A percentile compares a stretch with the other conserved stretches of the same genome.
These are phyloP conservation scores for Chaetomiaceae sp. DNA, from an alignment of 2,329 filamentous ascomycete species.

Conservation along the genomic window DNA sequence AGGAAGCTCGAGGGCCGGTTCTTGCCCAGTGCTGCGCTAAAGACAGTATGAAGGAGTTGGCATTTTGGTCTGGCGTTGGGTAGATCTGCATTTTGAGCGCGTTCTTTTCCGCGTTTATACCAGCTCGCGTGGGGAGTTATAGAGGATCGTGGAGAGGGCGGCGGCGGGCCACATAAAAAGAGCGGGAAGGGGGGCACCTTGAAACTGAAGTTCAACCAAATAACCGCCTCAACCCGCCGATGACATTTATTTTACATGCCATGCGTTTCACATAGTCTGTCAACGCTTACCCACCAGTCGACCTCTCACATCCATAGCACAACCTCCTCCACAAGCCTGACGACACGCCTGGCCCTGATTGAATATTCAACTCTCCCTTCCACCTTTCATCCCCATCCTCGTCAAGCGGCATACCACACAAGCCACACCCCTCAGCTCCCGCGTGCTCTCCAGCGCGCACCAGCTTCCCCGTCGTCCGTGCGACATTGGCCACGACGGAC, in stretches of 20 bases:
- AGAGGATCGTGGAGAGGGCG: slow-evolving; percentile 4
- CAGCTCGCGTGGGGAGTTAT: slow-evolving; percentile 5
- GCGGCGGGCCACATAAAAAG: background rate
- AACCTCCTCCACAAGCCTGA: slow-evolving; percentile 37
- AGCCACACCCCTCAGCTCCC: slow-evolving; percentile 47
- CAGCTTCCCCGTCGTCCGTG: slow-evolving; percentile 83
- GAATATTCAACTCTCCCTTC: slow-evolving; percentile 56
- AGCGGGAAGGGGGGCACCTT: background rate
- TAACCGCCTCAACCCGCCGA: background rate
- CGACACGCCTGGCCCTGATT: slow-evolving; percentile 43
- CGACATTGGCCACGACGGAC: slow-evolving; percentile 91
- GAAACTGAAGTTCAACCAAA: background rate
- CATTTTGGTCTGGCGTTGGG: slow-evolving; percentile 13
- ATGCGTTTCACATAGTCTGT: background rate
- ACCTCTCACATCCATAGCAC: slow-evolving; percentile 72
- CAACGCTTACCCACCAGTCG: slow-evolving; percentile 38
- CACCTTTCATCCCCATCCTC: slow-evolving; percentile 59
- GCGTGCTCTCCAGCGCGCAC: slow-evolving; percentile 40
- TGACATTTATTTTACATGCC: background rate
- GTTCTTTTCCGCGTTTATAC: slow-evolving; percentile 13
- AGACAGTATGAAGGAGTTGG: slow-evolving; percentile 14
- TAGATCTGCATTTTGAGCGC: slow-evolving; percentile 12
- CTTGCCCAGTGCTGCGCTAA: slow-evolving; percentile 30
- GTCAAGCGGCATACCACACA: slow-evolving; percentile 67
- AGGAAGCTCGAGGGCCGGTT: slow-evolving; percentile 65